phyloP scores from a whole-genome alignment of 2,329 filamentous ascomycete genomes.

The Colletotrichum musae region DNA sequence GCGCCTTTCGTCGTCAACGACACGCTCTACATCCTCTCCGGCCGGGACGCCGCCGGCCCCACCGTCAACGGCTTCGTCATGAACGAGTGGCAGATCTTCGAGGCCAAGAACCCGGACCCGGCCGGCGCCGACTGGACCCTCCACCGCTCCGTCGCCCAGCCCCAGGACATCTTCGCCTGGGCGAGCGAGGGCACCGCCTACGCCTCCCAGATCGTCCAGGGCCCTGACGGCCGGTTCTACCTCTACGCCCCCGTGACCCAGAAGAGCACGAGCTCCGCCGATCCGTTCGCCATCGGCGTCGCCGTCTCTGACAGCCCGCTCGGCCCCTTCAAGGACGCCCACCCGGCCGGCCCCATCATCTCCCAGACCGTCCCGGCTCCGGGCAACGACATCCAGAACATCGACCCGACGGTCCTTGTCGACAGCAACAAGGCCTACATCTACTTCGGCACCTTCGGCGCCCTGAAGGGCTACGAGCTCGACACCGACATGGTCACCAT shows the following conservation, averaged over 20 bases:
- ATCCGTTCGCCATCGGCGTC: slow-evolving; percentile 56
- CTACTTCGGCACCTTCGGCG: slow-evolving; percentile 56
- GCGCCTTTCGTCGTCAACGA: slow-evolving; percentile 54
- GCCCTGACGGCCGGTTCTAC: slow-evolving; percentile 53
- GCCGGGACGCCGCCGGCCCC: slow-evolving; percentile 51
- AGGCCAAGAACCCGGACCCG: slow-evolving; percentile 47
- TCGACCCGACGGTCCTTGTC: slow-evolving; percentile 55
- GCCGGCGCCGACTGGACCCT: slow-evolving; percentile 52
- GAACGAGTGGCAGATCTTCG: slow-evolving; percentile 55
- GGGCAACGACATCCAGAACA: slow-evolving; percentile 55
- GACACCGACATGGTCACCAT: slow-evolving; percentile 54
- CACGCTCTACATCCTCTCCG: slow-evolving; percentile 54
- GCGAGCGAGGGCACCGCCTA: slow-evolving; percentile 51
- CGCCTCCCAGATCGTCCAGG: slow-evolving; percentile 53
- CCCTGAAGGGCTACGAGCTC: slow-evolving; percentile 53
- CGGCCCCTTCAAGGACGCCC: slow-evolving; percentile 54
- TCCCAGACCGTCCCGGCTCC: slow-evolving; percentile 51
- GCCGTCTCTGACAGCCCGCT: slow-evolving; percentile 50
- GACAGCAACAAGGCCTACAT: slow-evolving; percentile 54
- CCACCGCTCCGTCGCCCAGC: slow-evolving; percentile 49
- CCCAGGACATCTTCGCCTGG: slow-evolving; percentile 53
- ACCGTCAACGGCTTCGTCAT: slow-evolving; percentile 52
- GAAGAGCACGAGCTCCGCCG: slow-evolving; percentile 45
- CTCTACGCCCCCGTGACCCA: slow-evolving; percentile 54
- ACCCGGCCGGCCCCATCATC: slow-evolving; percentile 53